These are phyloP conservation scores for Sporothrix euskadiensis DNA, from an alignment of 2,329 filamentous ascomycete species.

Conservation along the genomic window DNA sequence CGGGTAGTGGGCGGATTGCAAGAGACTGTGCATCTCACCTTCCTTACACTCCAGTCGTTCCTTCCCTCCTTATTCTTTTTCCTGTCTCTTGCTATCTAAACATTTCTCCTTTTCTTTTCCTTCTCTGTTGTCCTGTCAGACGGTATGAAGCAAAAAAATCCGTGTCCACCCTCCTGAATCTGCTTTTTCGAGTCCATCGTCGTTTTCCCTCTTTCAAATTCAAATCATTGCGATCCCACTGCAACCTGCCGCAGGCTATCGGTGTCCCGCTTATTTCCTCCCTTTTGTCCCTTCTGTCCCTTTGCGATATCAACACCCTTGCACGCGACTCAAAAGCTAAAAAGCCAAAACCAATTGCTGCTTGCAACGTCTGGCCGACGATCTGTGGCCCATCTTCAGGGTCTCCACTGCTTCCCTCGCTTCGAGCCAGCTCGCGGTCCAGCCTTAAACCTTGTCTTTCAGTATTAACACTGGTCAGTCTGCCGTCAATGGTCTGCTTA, in stretches of 20 bases:
- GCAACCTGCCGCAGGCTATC: background rate
- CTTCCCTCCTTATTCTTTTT: background rate
- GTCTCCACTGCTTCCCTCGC: background rate
- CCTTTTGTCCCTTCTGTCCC: background rate
- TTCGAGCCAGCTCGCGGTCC: background rate
- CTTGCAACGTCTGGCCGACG: background rate
- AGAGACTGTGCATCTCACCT: background rate
- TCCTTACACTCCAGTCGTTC: background rate
- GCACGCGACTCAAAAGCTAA: background rate
- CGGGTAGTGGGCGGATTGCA: background rate
- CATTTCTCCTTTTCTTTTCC: background rate
- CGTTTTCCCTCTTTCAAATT: background rate
- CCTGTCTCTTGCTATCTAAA: background rate
- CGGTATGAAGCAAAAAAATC: background rate
- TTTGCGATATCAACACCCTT: background rate
- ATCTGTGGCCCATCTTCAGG: background rate
- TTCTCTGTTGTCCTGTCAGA: background rate
- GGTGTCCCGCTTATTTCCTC: background rate
- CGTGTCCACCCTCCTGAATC: background rate
- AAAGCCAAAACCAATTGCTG: background rate
- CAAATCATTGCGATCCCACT: conserved; percentile 5
- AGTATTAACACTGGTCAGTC: background rate
- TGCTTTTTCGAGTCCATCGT: background rate
- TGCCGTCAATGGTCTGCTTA: background rate
- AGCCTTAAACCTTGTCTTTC: conserved; percentile 20